A percentile compares a stretch with the other conserved stretches of the same genome.
Conservation (phyloP, 305 asterid species). For the Fraxinus albicans region DNA sequence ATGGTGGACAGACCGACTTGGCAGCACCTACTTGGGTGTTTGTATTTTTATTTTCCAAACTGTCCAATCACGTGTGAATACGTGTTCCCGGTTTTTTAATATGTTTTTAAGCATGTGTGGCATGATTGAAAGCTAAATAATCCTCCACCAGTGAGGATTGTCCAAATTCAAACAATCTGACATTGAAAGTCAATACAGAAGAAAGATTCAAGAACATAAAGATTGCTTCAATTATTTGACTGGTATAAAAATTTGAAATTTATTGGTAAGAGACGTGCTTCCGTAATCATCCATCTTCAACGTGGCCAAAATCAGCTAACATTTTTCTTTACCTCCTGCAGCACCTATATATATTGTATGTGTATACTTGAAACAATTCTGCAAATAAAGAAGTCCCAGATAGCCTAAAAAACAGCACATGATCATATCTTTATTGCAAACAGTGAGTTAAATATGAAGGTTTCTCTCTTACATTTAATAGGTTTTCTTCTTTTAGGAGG, state of each 20-base stretch:
- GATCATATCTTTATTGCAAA: neutral
- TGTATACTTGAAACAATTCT: neutral
- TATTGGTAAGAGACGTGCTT: neutral
- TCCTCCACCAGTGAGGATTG: neutral
- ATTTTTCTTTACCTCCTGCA: neutral
- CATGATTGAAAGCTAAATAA: neutral
- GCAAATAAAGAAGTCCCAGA: neutral
- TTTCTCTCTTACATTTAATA: neutral
- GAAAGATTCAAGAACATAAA: neutral
- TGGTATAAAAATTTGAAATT: neutral
- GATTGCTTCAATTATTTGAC: neutral
- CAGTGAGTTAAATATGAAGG: slow-evolving; percentile 18
- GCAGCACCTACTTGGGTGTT: too few relatives aligned
- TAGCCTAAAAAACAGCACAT: neutral
- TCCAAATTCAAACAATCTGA: neutral
- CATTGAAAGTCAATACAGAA: neutral
- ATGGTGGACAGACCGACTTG: too few relatives aligned
- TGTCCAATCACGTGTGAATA: too few relatives aligned
- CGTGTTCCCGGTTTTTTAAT: too few relatives aligned
- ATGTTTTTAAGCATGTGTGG: too few relatives aligned
- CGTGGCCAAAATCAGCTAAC: neutral
- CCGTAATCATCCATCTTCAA: neutral
- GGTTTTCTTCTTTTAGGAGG: slow-evolving; percentile 23
- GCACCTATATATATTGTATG: neutral
- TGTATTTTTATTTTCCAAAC: too few relatives aligned